Evolutionary conservation across 768 basidiomycete species (phyloP).

Genomic region (Kwoniella dejecticola): DNA sequence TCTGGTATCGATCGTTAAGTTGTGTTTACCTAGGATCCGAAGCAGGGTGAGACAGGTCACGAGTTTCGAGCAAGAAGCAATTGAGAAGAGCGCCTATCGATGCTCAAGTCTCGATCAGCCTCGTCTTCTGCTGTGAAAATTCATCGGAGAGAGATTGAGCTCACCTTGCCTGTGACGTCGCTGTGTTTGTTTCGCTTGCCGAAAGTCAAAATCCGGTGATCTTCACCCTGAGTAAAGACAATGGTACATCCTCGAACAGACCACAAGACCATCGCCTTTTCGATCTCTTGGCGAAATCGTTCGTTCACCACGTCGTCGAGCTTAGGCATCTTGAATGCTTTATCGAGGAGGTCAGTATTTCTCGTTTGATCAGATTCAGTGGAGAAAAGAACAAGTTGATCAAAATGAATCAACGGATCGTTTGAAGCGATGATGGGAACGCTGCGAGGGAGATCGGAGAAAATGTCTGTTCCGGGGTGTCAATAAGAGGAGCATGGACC

Average conservation of each 20-base stretch:
- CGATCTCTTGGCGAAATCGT: neutral
- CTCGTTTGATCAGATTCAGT: too few relatives aligned
- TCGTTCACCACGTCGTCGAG: neutral
- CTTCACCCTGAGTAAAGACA: neutral
- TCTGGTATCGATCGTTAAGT: neutral
- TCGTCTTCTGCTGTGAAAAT: too few relatives aligned
- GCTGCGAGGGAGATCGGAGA: too few relatives aligned
- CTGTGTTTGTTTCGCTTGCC: neutral
- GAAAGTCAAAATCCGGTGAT: neutral
- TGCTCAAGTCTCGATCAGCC: too few relatives aligned
- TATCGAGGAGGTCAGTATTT: too few relatives aligned
- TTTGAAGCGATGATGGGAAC: too few relatives aligned
- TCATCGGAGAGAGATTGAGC: too few relatives aligned
- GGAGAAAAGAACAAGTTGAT: too few relatives aligned
- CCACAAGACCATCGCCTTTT: neutral
- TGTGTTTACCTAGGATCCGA: neutral
- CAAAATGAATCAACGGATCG: too few relatives aligned
- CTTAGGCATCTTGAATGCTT: neutral
- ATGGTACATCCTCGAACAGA: slow-evolving; percentile 8
- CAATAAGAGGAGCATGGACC: too few relatives aligned
- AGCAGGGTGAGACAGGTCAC: neutral
- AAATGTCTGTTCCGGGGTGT: too few relatives aligned
- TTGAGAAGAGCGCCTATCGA: slow-evolving; percentile 6
- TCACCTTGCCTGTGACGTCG: neutral
- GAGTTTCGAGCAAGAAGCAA: slow-evolving; percentile 1